Conservation (phyloP, 345 rosid genomes). For the Eutrema japonicum region DNA sequence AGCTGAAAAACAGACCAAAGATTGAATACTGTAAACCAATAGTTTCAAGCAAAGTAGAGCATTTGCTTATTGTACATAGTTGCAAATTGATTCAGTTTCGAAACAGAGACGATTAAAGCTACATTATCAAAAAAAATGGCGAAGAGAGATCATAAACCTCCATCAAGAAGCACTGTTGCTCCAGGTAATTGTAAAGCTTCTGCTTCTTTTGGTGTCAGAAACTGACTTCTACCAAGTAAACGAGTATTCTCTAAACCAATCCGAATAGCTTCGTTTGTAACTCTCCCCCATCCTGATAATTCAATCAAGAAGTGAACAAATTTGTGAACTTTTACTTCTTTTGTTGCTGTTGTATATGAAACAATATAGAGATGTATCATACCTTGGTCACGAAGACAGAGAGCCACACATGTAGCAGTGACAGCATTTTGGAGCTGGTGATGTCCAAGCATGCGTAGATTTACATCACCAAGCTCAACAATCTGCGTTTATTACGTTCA, state of each 20-base stretch:
- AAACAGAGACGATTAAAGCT: background rate
- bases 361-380: background rate
- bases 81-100: background rate
- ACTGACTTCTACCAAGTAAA: slow-evolving; percentile 88
- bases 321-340: no score
- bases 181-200: slow-evolving; percentile 12
- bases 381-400: slow-evolving; percentile 52
- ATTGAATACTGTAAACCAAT: slow-evolving; percentile 13
- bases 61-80: background rate
- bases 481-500: slow-evolving; percentile 50
- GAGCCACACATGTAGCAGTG: no score
- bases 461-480: slow-evolving; percentile 60
- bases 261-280: slow-evolving; percentile 70
- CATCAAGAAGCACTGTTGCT: no score
- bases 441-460: slow-evolving; percentile 71
- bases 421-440: slow-evolving; percentile 89
- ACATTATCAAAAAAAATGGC: background rate
- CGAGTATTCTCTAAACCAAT: slow-evolving; percentile 75
- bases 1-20: slow-evolving; percentile 52
- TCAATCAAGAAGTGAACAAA: slow-evolving; percentile 29
- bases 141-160: background rate
- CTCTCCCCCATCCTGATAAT: slow-evolving; percentile 63
- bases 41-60: background rate
- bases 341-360: background rate
- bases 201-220: slow-evolving; percentile 62